These are phyloP conservation scores for Fragosphaeria purpurea DNA, from an alignment of 2,329 filamentous ascomycete species.

Conservation along the genomic window DNA sequence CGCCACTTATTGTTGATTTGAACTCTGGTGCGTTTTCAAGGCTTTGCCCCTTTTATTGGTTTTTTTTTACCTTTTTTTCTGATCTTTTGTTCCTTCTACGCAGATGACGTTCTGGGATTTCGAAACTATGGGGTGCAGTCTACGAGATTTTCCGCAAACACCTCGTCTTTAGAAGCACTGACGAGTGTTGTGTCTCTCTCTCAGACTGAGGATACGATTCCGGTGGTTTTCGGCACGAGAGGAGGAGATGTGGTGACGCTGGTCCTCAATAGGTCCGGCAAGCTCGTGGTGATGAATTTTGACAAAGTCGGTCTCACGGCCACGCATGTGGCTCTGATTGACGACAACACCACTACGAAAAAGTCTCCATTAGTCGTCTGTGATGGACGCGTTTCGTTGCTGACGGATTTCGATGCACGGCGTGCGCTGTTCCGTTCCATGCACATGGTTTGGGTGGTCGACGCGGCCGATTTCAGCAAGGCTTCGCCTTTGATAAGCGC, in stretches of 20 bases:
- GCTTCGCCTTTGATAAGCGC: constrained; percentile 38
- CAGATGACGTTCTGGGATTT: background rate
- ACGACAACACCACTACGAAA: constrained; percentile 9
- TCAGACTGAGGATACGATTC: constrained; percentile 16
- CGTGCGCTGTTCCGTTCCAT: constrained; percentile 28
- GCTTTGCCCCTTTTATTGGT: background rate
- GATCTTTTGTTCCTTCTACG: background rate
- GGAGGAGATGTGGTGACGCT: constrained; percentile 41
- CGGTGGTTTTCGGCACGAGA: constrained; percentile 36
- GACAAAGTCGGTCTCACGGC: constrained; percentile 18
- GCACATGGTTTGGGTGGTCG: constrained; percentile 40
- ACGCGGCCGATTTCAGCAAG: constrained; percentile 36
- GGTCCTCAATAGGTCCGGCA: constrained; percentile 13
- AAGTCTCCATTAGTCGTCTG: constrained; percentile 35
- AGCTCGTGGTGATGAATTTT: constrained; percentile 14
- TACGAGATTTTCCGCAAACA: too few species aligned
- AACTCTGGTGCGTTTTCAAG: constrained; percentile 14
- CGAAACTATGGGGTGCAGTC: background rate
- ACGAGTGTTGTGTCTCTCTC: constrained; percentile 31
- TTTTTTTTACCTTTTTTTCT: background rate
- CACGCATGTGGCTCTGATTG: constrained; percentile 13
- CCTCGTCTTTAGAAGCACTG: constrained; percentile 27
- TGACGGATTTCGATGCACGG: constrained; percentile 26
- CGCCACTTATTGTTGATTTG: constrained; percentile 12
- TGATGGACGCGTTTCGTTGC: constrained; percentile 34